These are phyloP conservation scores for Sugiyamaella grinbergsii DNA, from an alignment of 1,139 yeast genomes.

Conservation along the genomic window DNA sequence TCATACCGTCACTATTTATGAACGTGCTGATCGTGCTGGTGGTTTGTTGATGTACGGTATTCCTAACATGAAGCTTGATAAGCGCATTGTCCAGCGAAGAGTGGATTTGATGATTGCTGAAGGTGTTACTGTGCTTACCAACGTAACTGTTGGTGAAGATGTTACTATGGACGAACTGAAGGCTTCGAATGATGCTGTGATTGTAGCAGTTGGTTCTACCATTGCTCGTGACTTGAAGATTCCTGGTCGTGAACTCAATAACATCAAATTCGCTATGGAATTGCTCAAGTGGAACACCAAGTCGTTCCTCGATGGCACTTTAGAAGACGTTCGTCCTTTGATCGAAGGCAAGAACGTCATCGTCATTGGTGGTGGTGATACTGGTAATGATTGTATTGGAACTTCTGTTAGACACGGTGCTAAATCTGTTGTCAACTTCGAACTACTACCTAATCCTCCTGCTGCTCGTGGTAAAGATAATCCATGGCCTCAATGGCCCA, in stretches of 20 bases:
- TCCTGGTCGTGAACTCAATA: conserved; percentile 88
- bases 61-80: conserved; percentile 98
- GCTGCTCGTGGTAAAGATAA: conserved; percentile 85
- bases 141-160: conserved; percentile 83
- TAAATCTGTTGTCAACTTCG: conserved; percentile 92
- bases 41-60: conserved; percentile 98
- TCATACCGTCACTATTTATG: conserved; percentile 86
- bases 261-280: conserved; percentile 94
- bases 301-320: conserved; percentile 78
- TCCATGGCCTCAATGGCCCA: conserved; percentile 99
- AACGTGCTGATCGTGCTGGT: conserved; percentile 94
- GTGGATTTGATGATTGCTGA: conserved; percentile 87
- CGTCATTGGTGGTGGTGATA: conserved; percentile 99
- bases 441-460: conserved; percentile 91
- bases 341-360: conserved; percentile 86
- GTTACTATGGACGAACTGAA: conserved; percentile 66
- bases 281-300: conserved; percentile 85
- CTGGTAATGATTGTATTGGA: conserved; percentile 99
- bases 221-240: conserved; percentile 93
- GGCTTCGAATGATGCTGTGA: conserved; percentile 71
- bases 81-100: conserved; percentile 89
- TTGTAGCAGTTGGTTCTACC: conserved; percentile 94
- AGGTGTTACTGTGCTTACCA: conserved; percentile 78
- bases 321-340: conserved; percentile 71
- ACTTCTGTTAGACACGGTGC: conserved; percentile 98